Base-by-base conservation (phyloP, 805 yeast species). In the Isabelozyma gotoi region DNA sequence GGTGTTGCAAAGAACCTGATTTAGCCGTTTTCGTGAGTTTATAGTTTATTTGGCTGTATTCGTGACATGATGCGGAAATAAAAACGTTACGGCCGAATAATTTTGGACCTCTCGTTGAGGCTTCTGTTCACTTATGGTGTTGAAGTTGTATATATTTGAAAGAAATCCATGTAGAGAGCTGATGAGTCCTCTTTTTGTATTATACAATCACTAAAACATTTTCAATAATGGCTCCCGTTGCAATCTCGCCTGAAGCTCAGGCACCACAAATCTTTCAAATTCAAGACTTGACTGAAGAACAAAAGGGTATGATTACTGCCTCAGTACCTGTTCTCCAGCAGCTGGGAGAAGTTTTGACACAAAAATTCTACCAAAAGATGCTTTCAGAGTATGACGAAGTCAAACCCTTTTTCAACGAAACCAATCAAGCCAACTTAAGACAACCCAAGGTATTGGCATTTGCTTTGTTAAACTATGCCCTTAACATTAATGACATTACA, bases 381-480 rank as follows among this genome's bases (percentile, higher is more conserved):
- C 63, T 85, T 20, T 43, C 51, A 8, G 71, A 66, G 12, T 66
- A 78, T 52, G 81, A 81, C 2, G 82, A 76, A 49, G 78, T 84
- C 7, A 70, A 69, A 48, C 72, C 80, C n/a, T 74, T 75, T 56
- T 84, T 85, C 72, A 85, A 84, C 59, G 70, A 65, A 48, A 59
- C 80, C 2, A 75, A 84, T 59, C 90, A 85, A 60, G 55, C 49
- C 33, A 65, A 72, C 20, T 73, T 76, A 41, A 65, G 64, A 38
- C 91, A 84, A 59, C 88, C 89, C 44, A 68, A 72, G 49, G 81
- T 85, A 21, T 67, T 84, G 36, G 89, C 89, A 1, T 74, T 68
- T 49, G 77, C 90, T 1, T 66, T 84, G 18, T 59, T 82, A 19
- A 71, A 76, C 16, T 85, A 84, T 45, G 88, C 89, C 11, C 68